These are phyloP conservation scores for Passiflora organensis DNA, from an alignment of 345 rosid species.

Conservation along the genomic window DNA sequence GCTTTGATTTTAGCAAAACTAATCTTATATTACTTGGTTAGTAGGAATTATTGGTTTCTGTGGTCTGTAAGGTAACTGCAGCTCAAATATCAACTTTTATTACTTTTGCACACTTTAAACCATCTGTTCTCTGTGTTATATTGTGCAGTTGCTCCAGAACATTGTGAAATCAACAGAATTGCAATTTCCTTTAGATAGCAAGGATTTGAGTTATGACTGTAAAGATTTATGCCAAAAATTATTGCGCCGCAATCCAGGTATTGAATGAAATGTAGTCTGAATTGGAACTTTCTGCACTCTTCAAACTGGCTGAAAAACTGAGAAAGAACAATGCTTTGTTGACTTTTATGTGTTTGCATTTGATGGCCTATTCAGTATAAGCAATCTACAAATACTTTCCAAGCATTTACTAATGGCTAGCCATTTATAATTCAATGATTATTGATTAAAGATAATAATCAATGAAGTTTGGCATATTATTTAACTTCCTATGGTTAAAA, in stretches of 20 bases:
- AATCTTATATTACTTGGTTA: no score
- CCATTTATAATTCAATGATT: no score
- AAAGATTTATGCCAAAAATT: constrained; percentile 84
- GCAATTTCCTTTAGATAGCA: constrained; percentile 60
- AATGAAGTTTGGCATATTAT: no score
- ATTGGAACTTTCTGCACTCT: constrained; percentile 8
- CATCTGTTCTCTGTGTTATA: constrained; percentile 15
- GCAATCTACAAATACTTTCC: no score
- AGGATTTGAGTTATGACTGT: constrained; percentile 62
- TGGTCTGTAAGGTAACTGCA: no score
- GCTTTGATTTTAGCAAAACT: constrained; percentile 2
- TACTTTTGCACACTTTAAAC: neutral
- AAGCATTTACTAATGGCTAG: no score
- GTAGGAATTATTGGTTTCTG: no score
- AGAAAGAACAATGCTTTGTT: neutral
- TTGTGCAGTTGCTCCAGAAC: constrained; percentile 84
- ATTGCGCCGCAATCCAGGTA: constrained; percentile 91
- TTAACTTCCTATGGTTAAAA: no score
- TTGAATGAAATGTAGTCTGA: constrained; percentile 11
- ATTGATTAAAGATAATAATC: no score
- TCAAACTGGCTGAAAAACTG: constrained; percentile 3
- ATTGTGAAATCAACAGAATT: constrained; percentile 72
- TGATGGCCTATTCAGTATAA: neutral
- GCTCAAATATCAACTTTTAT: neutral
- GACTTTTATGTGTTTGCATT: neutral